These are phyloP conservation scores for Acorus gramineus DNA, from an alignment of 106 monocot species.

Conservation along the genomic window DNA sequence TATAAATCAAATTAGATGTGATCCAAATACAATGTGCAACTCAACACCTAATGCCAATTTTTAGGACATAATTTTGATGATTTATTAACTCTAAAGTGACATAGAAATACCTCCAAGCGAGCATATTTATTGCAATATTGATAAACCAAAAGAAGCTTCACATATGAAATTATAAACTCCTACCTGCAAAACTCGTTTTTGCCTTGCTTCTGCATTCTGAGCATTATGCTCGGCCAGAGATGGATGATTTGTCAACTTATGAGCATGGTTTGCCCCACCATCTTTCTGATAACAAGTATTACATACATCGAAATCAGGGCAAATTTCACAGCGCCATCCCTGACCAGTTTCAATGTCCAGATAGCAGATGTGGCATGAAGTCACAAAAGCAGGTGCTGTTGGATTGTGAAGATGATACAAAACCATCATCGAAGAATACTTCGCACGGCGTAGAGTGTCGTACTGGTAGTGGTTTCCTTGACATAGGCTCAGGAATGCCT, in stretches of 20 bases:
- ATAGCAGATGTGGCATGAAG: conserved; percentile 11
- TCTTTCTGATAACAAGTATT: conserved; percentile 17
- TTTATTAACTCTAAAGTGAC: too few relatives aligned
- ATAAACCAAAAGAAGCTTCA: too few relatives aligned
- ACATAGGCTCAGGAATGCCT: conserved; percentile 31
- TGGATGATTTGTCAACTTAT: conserved; percentile 10
- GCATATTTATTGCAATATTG: too few relatives aligned
- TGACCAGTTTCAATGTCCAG: conserved; percentile 11
- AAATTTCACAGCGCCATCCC: conserved; percentile 21
- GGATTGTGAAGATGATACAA: conserved; percentile 40
- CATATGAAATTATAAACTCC: not conserved
- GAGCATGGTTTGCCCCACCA: conserved; percentile 13
- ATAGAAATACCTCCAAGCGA: too few relatives aligned
- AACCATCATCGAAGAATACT: conserved; percentile 73
- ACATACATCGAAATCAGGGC: conserved; percentile 24
- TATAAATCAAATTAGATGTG: too few relatives aligned
- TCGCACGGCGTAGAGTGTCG: conserved; percentile 53
- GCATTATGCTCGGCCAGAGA: not conserved
- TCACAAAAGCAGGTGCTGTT: conserved; percentile 4
- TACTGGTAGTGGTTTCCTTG: conserved; percentile 43
- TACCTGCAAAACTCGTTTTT: conserved; percentile 7
- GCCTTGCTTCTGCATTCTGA: not conserved
- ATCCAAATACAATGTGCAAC: too few relatives aligned
- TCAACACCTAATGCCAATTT: too few relatives aligned
- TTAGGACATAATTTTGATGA: too few relatives aligned